A percentile compares a stretch with the other conserved stretches of the same genome.
Conservation (phyloP, 176 grass and related monocot genomes). For the Cocos nucifera region DNA sequence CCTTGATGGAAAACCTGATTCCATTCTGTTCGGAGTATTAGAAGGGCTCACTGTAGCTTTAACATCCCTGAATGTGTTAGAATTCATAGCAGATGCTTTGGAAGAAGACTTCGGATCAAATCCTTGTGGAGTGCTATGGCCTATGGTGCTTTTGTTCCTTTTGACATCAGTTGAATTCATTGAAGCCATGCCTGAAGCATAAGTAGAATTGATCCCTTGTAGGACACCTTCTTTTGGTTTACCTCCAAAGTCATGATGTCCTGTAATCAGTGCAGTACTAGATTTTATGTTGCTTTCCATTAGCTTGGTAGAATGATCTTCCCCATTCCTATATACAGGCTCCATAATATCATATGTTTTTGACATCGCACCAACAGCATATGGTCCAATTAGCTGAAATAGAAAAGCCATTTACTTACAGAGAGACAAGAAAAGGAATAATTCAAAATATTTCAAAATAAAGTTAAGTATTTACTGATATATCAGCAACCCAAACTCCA, state of each 20-base stretch:
- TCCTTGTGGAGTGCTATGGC: constrained; percentile 24
- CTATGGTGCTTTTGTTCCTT: constrained; percentile 35
- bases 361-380: constrained; percentile 81
- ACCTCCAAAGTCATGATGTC: constrained; percentile 28
- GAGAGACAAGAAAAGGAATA: constrained; percentile 10
- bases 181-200: constrained; percentile 23
- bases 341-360: constrained; percentile 51
- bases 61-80: constrained; percentile 28
- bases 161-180: constrained; percentile 26
- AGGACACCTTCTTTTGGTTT: constrained; percentile 13
- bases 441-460: constrained; percentile 2
- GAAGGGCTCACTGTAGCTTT: constrained; percentile 35
- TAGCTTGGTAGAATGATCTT: constrained; percentile 39
- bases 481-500: constrained; percentile 95
- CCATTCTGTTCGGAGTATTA: constrained; percentile 28
- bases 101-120: constrained; percentile 35
- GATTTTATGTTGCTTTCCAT: constrained; percentile 29
- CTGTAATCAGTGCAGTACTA: constrained; percentile 13
- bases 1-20: constrained; percentile 29
- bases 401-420: constrained; percentile 23
- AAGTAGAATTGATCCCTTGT: constrained; percentile 26
- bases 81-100: constrained; percentile 30
- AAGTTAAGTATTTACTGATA: constrained; percentile 55
- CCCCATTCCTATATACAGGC: constrained; percentile 18
- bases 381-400: constrained; percentile 78